Percentiles rank a stretch among this genome's conserved stretches.
phyloP scores from a whole-genome alignment of 148 eudicot genomes.

The Polygonum maritimum region DNA sequence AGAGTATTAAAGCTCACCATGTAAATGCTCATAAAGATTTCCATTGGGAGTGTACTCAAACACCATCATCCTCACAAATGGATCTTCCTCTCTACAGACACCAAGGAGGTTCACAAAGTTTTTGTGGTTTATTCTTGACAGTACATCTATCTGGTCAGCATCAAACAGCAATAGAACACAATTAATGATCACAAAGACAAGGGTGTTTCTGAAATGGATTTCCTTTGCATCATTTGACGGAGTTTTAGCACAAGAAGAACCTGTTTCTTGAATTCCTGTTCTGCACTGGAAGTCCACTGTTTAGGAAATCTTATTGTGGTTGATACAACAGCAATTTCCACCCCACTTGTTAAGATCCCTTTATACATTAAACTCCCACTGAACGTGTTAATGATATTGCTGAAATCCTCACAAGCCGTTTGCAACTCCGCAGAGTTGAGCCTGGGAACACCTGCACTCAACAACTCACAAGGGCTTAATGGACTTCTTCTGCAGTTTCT shows the following conservation, averaged over 20 bases:
- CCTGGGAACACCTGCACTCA: conserved; percentile 35
- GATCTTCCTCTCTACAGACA: conserved; percentile 55
- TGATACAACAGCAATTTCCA: conserved; percentile 38
- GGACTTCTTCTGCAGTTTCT: background rate
- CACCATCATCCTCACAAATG: conserved; percentile 73
- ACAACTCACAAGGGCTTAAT: background rate
- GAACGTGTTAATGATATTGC: conserved; percentile 39
- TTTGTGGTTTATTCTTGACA: conserved; percentile 60
- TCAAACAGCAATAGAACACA: background rate
- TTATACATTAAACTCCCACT: conserved; percentile 41
- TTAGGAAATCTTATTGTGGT: conserved; percentile 35
- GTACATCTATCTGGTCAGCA: conserved; percentile 34
- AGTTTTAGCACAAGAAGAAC: conserved; percentile 9
- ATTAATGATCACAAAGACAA: background rate
- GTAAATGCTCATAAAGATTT: conserved; percentile 55
- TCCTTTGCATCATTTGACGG: background rate
- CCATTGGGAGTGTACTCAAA: conserved; percentile 71
- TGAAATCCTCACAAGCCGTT: conserved; percentile 46
- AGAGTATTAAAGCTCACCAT: conserved; percentile 28
- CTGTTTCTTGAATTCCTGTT: conserved; percentile 33
- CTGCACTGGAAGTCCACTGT: conserved; percentile 29
- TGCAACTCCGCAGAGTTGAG: conserved; percentile 27
- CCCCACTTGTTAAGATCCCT: conserved; percentile 40
- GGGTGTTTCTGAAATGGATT: background rate
- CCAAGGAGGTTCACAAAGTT: conserved; percentile 64